These are phyloP conservation scores for Ophiorrhiza pumila DNA, from an alignment of 257 asterid species.

Conservation along the genomic window DNA sequence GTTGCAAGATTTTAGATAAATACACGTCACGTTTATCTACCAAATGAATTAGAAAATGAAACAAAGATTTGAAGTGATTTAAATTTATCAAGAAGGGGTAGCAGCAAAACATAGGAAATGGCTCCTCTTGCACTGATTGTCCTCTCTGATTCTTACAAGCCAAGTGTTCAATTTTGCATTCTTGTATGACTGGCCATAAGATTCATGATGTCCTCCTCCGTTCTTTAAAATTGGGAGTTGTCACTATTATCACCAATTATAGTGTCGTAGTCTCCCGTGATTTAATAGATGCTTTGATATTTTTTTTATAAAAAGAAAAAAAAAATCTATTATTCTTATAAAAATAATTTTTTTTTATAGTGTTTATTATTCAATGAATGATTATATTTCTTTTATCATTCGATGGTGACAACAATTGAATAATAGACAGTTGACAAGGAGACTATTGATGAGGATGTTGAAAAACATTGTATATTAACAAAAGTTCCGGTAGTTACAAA, in stretches of 20 bases:
- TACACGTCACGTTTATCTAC: no score
- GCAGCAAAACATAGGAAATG: not conserved
- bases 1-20: no score
- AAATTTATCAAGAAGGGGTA: not conserved
- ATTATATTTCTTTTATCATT: not conserved
- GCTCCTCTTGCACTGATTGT: not conserved
- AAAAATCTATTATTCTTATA: not conserved
- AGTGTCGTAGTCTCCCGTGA: no score
- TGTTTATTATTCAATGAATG: constrained; percentile 12
- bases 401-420: constrained; percentile 10
- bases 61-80: no score
- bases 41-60: no score
- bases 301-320: not conserved
- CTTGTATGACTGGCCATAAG: not conserved
- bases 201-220: not conserved
- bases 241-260: constrained; percentile 3
- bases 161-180: not conserved
- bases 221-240: not conserved
- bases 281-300: not conserved
- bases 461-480: constrained; percentile 21
- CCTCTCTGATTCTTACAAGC: not conserved
- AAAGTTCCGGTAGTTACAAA: constrained; percentile 14
- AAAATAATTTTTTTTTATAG: no score
- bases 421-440: constrained; percentile 12
- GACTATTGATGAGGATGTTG: not conserved